Evolutionary conservation across 2,329 filamentous ascomycete genomes (phyloP).

Genomic region (Cladosporium cucumerinum): DNA sequence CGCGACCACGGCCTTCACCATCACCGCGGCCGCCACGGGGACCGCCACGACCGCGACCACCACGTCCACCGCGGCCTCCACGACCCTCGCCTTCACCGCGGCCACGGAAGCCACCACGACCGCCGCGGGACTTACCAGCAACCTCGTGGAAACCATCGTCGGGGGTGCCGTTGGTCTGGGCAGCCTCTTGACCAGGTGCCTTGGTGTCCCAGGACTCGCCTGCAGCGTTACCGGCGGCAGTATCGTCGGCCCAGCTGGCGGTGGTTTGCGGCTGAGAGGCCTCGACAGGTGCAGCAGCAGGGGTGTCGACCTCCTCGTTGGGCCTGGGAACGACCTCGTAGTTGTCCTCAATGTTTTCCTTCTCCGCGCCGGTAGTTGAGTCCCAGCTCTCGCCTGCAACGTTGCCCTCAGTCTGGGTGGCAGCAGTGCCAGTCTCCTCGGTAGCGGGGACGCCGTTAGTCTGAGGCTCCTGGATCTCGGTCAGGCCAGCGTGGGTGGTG

Average conservation of each 20-base stretch:
- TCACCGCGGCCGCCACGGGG: conserved; percentile 30
- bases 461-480: conserved; percentile 57
- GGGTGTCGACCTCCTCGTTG: conserved; percentile 69
- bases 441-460: conserved; percentile 33
- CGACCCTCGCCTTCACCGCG: conserved; percentile 32
- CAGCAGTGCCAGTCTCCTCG: conserved; percentile 16
- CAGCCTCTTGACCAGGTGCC: conserved; percentile 40
- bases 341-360: conserved; percentile 56
- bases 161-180: conserved; percentile 20
- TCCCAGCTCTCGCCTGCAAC: conserved; percentile 67
- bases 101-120: conserved; percentile 44
- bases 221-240: conserved; percentile 29
- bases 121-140: conserved; percentile 30
- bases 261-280: conserved; percentile 55
- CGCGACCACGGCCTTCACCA: conserved; percentile 24
- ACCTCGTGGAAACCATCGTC: conserved; percentile 71
- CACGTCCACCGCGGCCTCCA: conserved; percentile 33
- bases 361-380: conserved; percentile 46
- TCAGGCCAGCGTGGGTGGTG: conserved; percentile 62
- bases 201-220: conserved; percentile 33
- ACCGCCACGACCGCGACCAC: conserved; percentile 44
- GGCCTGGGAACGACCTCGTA: conserved; percentile 77
- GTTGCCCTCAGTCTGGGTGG: conserved; percentile 43
- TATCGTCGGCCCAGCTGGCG: conserved; percentile 68
- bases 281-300: conserved; percentile 51